Conservation (phyloP, 2,329 filamentous ascomycete genomes). For the Xylariaceae sp. region DNA sequence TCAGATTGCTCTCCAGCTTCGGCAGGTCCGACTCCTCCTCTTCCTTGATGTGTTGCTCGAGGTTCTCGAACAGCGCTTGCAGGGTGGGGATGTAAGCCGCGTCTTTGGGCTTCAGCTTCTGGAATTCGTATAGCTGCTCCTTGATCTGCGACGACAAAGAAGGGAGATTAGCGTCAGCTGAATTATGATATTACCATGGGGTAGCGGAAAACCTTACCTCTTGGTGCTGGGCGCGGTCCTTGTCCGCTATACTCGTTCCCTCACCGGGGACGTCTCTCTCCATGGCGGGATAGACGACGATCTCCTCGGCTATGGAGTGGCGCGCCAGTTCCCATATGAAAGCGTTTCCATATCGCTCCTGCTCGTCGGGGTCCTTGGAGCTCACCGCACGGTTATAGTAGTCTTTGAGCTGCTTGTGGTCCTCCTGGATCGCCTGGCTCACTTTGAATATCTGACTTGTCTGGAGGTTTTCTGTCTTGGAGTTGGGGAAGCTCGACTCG, state of each 20-base stretch:
- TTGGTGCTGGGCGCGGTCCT: slow-evolving; percentile 32
- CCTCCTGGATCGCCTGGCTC: slow-evolving; percentile 15
- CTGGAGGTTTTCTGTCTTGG: slow-evolving; percentile 8
- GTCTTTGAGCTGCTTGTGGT: slow-evolving; percentile 22
- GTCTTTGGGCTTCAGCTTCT: slow-evolving; percentile 34
- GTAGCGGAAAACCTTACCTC: slow-evolving; percentile 17
- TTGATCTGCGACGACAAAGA: no score
- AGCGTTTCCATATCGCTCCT: slow-evolving; percentile 42
- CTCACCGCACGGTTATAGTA: slow-evolving; percentile 40
- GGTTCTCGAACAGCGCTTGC: slow-evolving; percentile 35
- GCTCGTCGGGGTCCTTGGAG: slow-evolving; percentile 36
- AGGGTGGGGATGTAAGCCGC: slow-evolving; percentile 37
- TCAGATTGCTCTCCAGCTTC: slow-evolving; percentile 36
- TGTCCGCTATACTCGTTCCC: slow-evolving; percentile 36
- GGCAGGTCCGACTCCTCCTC: slow-evolving; percentile 40
- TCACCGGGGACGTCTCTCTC: slow-evolving; percentile 36
- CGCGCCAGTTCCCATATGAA: slow-evolving; percentile 49
- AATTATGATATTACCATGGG: no score
- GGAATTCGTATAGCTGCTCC: slow-evolving; percentile 40
- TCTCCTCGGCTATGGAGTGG: slow-evolving; percentile 46
- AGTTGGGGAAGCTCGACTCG: slow-evolving; percentile 7
- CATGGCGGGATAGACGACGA: slow-evolving; percentile 43
- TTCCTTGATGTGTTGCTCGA: slow-evolving; percentile 38
- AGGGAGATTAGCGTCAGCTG: no score
- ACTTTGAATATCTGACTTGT: slow-evolving; percentile 11